Percentiles rank a stretch among this genome's conserved stretches.
phyloP scores from a whole-genome alignment of 192 early-diverging fungal species.

The Gonapodya prolifera region DNA sequence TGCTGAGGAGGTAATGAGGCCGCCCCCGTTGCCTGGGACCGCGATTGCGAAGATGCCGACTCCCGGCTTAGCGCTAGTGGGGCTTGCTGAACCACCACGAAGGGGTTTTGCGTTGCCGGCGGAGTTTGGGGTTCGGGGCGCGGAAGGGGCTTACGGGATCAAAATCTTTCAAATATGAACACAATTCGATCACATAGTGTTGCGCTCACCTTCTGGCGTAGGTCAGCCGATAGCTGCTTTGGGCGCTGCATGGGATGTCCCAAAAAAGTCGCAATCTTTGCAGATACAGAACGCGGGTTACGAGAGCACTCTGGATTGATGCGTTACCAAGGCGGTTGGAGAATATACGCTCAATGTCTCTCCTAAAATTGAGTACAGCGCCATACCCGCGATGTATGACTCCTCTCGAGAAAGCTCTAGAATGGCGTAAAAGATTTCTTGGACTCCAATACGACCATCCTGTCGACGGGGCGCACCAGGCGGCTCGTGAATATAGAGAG shows the following conservation, averaged over 20 bases:
- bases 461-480: neutral
- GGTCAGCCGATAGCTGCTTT: neutral
- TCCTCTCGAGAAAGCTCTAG: neutral
- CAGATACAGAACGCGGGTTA: neutral
- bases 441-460: neutral
- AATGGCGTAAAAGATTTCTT: neutral
- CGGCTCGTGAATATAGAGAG: constrained; percentile 7
- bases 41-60: too few relatives aligned
- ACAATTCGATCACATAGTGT: too few relatives aligned
- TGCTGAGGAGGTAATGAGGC: too few relatives aligned
- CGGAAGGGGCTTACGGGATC: too few relatives aligned
- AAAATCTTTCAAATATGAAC: too few relatives aligned
- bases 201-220: neutral
- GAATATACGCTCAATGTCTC: too few relatives aligned
- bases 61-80: too few relatives aligned
- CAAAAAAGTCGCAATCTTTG: neutral
- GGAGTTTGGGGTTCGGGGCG: too few relatives aligned
- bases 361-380: neutral
- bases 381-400: neutral
- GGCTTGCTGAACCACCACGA: too few relatives aligned
- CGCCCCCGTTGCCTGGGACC: too few relatives aligned
- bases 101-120: too few relatives aligned
- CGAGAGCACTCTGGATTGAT: neutral
- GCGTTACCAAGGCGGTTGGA: too few relatives aligned
- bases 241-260: neutral